Percentiles rank a stretch among this genome's conserved stretches.
Conservation (phyloP, 2,329 filamentous ascomycete species). For the Sporothrix luriei region DNA sequence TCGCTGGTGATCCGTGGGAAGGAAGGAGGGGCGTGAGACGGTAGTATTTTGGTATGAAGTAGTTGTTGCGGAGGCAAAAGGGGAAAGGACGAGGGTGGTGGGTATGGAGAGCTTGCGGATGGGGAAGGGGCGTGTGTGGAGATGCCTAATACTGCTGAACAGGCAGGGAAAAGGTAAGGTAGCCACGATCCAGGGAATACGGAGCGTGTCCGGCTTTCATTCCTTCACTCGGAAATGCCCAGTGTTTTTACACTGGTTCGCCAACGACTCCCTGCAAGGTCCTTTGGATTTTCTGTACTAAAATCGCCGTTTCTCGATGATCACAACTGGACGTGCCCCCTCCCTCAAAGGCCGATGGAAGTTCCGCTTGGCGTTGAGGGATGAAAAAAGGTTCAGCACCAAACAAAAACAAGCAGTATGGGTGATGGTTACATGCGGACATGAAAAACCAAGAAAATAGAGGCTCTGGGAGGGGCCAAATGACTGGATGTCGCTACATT, state of each 20-base stretch:
- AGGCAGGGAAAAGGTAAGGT: background rate
- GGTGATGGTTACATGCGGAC: background rate
- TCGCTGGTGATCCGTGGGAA: background rate
- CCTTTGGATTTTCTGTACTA: background rate
- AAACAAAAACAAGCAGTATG: background rate
- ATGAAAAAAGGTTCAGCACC: background rate
- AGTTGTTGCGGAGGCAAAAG: conserved; percentile 19
- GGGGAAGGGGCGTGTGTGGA: conserved; percentile 30
- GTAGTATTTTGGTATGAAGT: no score
- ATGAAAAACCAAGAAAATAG: background rate
- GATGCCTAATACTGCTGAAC: background rate
- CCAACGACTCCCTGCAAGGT: background rate
- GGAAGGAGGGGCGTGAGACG: conserved; percentile 23
- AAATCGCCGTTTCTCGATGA: background rate
- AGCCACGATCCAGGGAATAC: no score
- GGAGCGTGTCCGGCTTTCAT: background rate
- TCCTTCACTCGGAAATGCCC: background rate
- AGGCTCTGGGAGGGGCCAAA: background rate
- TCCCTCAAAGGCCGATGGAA: background rate
- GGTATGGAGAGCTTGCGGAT: conserved; percentile 12
- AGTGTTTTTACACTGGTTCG: background rate
- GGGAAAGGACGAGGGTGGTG: conserved; percentile 1
- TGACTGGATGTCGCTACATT: background rate
- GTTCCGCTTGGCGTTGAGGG: background rate
- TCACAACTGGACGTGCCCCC: background rate